These are phyloP conservation scores for Colletotrichum sp. DNA, from an alignment of 2,329 filamentous ascomycete species.

Conservation along the genomic window DNA sequence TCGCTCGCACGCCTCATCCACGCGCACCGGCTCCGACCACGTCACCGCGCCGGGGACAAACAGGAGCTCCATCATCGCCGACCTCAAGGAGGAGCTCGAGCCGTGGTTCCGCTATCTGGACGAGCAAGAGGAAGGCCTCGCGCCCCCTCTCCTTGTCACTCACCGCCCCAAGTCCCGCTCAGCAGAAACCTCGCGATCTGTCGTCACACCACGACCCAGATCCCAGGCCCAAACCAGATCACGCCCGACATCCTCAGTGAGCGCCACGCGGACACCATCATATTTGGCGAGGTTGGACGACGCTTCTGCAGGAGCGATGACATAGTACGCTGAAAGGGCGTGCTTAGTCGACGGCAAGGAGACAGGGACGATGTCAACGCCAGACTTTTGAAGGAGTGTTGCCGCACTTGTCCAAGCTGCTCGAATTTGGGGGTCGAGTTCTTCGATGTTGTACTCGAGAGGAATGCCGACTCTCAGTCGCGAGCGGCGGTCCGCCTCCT, in stretches of 20 bases:
- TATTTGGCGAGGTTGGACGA: slow-evolving; percentile 97
- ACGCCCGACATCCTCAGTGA: neutral
- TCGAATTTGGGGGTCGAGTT: slow-evolving; percentile 74
- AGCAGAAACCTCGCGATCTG: neutral
- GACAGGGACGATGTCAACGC: slow-evolving; percentile 75
- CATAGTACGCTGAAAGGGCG: slow-evolving; percentile 91
- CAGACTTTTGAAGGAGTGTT: slow-evolving; percentile 61
- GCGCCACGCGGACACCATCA: slow-evolving; percentile 76
- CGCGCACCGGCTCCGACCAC: neutral
- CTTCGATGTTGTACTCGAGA: slow-evolving; percentile 85
- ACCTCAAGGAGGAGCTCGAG: slow-evolving; percentile 22
- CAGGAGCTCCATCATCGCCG: slow-evolving; percentile 8
- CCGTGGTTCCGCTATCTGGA: slow-evolving; percentile 23
- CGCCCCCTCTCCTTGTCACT: slow-evolving; percentile 3
- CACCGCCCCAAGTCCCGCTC: neutral
- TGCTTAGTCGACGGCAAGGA: slow-evolving; percentile 83
- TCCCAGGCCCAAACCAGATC: slow-evolving; percentile 9
- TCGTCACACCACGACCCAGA: neutral
- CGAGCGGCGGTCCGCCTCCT: slow-evolving; percentile 4
- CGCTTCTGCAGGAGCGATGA: slow-evolving; percentile 93
- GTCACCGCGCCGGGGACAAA: neutral
- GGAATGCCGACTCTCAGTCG: slow-evolving; percentile 61
- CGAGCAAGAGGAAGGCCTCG: slow-evolving; percentile 10
- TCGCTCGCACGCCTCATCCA: neutral
- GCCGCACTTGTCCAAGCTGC: slow-evolving; percentile 72